phyloP scores from a whole-genome alignment of 495 filamentous ascomycete genomes.

The Penicillium turbatum region DNA sequence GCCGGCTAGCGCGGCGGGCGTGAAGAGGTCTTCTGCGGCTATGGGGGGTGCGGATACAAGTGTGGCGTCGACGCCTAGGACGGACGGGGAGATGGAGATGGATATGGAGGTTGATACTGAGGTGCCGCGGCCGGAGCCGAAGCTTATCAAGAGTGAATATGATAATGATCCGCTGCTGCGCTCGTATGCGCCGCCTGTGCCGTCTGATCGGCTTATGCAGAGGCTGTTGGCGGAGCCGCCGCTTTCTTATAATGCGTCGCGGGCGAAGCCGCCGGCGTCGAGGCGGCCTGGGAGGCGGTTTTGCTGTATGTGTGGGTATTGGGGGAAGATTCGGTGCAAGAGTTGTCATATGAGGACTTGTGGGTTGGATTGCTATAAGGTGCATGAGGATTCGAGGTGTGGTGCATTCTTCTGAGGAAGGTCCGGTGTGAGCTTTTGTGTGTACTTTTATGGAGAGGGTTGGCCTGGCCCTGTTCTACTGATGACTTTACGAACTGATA shows the following conservation, averaged over 20 bases:
- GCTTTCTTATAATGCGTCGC: constrained; percentile 72
- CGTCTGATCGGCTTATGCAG: constrained; percentile 63
- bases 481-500: constrained; percentile 27
- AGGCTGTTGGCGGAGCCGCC: constrained; percentile 66
- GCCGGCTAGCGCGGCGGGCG: constrained; percentile 17
- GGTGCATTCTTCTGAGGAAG: constrained; percentile 50
- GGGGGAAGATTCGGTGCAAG: constrained; percentile 80
- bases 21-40: constrained; percentile 19
- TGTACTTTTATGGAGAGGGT: constrained; percentile 12
- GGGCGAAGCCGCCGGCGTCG: constrained; percentile 51
- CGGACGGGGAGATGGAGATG: constrained; percentile 17
- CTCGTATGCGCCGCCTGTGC: constrained; percentile 58
- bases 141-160: constrained; percentile 35
- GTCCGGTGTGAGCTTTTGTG: not conserved
- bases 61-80: constrained; percentile 12
- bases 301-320: constrained; percentile 89
- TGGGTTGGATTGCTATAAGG: constrained; percentile 73
- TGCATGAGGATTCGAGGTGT: constrained; percentile 78
- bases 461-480: constrained; percentile 1
- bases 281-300: constrained; percentile 63
- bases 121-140: constrained; percentile 18
- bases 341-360: constrained; percentile 79
- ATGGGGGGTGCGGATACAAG: constrained; percentile 9
- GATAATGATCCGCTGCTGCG: constrained; percentile 61
- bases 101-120: constrained; percentile 24